Conservation (phyloP, 2,329 filamentous ascomycete genomes). For the Cryoendolithus antarcticus region DNA sequence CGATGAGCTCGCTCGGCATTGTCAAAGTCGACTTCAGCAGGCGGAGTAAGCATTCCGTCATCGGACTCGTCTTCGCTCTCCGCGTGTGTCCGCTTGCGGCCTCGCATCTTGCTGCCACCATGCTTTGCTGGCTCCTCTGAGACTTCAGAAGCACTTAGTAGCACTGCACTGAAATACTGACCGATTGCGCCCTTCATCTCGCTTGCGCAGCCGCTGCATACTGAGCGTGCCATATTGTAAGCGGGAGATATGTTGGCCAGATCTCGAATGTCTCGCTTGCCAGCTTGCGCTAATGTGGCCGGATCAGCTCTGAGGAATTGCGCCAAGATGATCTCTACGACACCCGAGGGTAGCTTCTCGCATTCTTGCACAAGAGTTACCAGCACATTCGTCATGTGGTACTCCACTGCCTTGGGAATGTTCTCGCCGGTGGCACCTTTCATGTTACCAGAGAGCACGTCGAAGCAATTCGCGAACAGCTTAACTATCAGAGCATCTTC, state of each 20-base stretch:
- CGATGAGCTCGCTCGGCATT: slow-evolving; percentile 83
- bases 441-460: slow-evolving; percentile 70
- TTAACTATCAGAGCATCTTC: slow-evolving; percentile 66
- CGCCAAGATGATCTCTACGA: slow-evolving; percentile 85
- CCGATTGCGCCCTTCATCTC: slow-evolving; percentile 92
- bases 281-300: slow-evolving; percentile 21
- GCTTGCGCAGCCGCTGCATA: slow-evolving; percentile 79
- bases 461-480: slow-evolving; percentile 82
- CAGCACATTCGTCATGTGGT: slow-evolving; percentile 78
- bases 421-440: slow-evolving; percentile 67
- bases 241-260: slow-evolving; percentile 84
- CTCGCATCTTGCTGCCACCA: slow-evolving; percentile 45
- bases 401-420: slow-evolving; percentile 84
- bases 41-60: slow-evolving; percentile 30
- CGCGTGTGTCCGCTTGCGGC: slow-evolving; percentile 24
- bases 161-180: slow-evolving; percentile 94
- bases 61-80: slow-evolving; percentile 32
- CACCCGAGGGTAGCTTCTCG: slow-evolving; percentile 60
- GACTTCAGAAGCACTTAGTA: slow-evolving; percentile 60
- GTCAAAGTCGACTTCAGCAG: slow-evolving; percentile 71
- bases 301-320: slow-evolving; percentile 87
- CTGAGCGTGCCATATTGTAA: slow-evolving; percentile 90
- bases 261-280: slow-evolving; percentile 34
- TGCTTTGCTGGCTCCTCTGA: slow-evolving; percentile 10
- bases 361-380: slow-evolving; percentile 81